Percentiles rank a stretch among this genome's conserved stretches.
Conservation (phyloP, 495 filamentous ascomycete species). For the Darksidea phi region DNA sequence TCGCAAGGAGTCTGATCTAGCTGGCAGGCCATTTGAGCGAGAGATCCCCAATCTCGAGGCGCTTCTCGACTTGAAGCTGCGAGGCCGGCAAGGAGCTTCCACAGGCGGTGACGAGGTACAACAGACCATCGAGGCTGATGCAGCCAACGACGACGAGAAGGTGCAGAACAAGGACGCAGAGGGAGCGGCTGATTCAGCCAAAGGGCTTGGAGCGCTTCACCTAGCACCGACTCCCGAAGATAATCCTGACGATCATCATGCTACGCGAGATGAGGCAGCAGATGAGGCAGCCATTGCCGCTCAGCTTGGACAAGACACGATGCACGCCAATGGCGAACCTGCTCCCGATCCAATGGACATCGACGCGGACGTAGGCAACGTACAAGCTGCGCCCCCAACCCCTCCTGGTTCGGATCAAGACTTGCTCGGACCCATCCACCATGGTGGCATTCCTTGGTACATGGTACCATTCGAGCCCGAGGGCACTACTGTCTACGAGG, state of each 20-base stretch:
- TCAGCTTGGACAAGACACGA: constrained; percentile 21
- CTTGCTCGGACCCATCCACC: constrained; percentile 56
- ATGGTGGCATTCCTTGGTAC: constrained; percentile 87
- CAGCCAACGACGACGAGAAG: neutral
- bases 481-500: constrained; percentile 73
- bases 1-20: constrained; percentile 75
- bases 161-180: neutral
- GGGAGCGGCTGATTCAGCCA: constrained; percentile 11
- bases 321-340: constrained; percentile 5
- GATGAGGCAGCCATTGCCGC: constrained; percentile 32
- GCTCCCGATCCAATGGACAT: constrained; percentile 14
- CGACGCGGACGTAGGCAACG: constrained; percentile 2
- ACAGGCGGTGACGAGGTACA: constrained; percentile 15
- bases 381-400: constrained; percentile 42
- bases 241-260: constrained; percentile 31
- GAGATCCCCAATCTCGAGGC: constrained; percentile 70
- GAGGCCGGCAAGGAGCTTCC: constrained; percentile 18
- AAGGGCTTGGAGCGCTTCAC: constrained; percentile 39
- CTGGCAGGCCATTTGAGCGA: constrained; percentile 64
- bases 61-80: constrained; percentile 56
- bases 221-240: constrained; percentile 38
- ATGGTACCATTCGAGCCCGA: constrained; percentile 74
- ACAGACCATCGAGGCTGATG: neutral
- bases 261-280: constrained; percentile 22
- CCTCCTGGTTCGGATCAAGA: constrained; percentile 48